phyloP scores from a whole-genome alignment of 73 alveolate genomes.

The Paramecium pentaurelia region DNA sequence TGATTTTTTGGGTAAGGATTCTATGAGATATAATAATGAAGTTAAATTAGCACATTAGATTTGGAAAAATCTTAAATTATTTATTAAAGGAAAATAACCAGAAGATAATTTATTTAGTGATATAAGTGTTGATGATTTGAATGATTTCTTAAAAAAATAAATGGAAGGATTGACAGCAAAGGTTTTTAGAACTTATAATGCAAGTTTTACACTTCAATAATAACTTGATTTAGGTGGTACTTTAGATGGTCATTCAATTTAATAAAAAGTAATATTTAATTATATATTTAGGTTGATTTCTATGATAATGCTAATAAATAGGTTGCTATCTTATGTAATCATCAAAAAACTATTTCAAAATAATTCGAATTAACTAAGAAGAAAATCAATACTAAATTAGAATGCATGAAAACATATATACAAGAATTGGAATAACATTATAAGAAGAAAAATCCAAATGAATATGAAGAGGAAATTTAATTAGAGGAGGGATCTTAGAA shows the following conservation, averaged over 20 bases:
- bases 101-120: conserved; percentile 77
- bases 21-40: conserved; percentile 91
- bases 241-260: conserved; percentile 63
- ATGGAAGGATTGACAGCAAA: conserved; percentile 98
- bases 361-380: conserved; percentile 80
- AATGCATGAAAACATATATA: conserved; percentile 72
- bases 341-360: conserved; percentile 93
- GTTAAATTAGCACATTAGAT: conserved; percentile 81
- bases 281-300: conserved; percentile 81
- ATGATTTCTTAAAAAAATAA: conserved; percentile 90
- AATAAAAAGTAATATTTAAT: conserved; percentile 39
- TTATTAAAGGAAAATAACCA: conserved; percentile 83
- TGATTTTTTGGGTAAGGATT: conserved; percentile 98
- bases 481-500: conserved; percentile 67
- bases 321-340: conserved; percentile 98
- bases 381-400: conserved; percentile 73
- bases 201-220: conserved; percentile 91
- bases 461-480: conserved; percentile 57
- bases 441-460: conserved; percentile 68
- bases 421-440: conserved; percentile 71
- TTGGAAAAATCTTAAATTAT: conserved; percentile 75
- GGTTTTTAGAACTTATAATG: conserved; percentile 99
- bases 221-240: conserved; percentile 63
- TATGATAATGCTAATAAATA: conserved; percentile 95
- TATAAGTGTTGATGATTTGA: conserved; percentile 78